Evolutionary conservation across 2,329 filamentous ascomycete genomes (phyloP).

Genomic region (Fusarium torreyae): DNA sequence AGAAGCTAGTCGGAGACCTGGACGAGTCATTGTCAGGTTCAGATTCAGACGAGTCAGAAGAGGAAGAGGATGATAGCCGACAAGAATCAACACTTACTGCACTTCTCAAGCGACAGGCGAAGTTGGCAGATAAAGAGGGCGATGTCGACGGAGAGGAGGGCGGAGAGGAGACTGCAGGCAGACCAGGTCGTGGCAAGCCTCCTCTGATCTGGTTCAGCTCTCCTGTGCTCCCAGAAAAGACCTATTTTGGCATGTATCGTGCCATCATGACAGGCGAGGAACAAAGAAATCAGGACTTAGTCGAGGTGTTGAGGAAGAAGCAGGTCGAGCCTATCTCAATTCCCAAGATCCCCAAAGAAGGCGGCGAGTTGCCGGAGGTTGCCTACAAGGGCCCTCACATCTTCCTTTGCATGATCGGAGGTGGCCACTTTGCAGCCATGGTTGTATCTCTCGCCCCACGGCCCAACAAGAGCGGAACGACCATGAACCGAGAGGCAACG

Average conservation of each 20-base stretch:
- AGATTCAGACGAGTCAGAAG: constrained; percentile 79
- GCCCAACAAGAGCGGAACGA: constrained; percentile 75
- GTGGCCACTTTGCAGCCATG: constrained; percentile 98
- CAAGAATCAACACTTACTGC: constrained; percentile 81
- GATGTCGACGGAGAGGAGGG: constrained; percentile 67
- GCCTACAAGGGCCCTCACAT: constrained; percentile 83
- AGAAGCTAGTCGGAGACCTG: constrained; percentile 85
- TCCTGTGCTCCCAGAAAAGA: constrained; percentile 80
- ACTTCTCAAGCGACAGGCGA: constrained; percentile 87
- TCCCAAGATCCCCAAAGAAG: constrained; percentile 70
- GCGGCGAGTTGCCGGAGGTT: constrained; percentile 68
- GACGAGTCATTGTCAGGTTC: constrained; percentile 96
- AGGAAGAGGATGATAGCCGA: constrained; percentile 69
- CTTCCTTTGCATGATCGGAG: constrained; percentile 98
- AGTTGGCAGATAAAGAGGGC: constrained; percentile 69
- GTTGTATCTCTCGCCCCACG: constrained; percentile 90
- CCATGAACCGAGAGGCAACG: constrained; percentile 86
- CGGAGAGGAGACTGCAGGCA: constrained; percentile 59
- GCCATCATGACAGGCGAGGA: constrained; percentile 83
- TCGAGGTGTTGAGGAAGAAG: constrained; percentile 80
- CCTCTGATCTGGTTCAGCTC: constrained; percentile 91
- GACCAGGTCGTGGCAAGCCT: constrained; percentile 73
- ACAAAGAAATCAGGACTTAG: constrained; percentile 71
- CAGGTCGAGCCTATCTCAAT: constrained; percentile 77
- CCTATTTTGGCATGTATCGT: constrained; percentile 87